Conservation (phyloP, 208 protist genomes). For the Trypanosoma vivax region DNA sequence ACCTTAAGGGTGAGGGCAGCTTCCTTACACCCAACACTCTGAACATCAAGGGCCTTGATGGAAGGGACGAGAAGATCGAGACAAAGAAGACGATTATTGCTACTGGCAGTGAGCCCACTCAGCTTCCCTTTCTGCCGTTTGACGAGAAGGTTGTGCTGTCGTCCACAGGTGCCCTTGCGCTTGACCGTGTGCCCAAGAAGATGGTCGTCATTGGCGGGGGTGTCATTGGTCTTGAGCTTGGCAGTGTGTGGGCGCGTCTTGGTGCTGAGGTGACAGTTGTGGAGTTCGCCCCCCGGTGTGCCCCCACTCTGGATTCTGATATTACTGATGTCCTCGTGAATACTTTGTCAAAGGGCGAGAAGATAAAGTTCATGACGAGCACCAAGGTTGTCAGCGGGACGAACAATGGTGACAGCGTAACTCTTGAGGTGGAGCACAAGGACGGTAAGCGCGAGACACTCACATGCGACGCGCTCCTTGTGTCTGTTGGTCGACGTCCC, state of each 20-base stretch:
- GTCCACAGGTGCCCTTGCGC: constrained; percentile 95
- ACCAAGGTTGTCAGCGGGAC: constrained; percentile 86
- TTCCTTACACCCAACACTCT: constrained; percentile 69
- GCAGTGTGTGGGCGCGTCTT: constrained; percentile 97
- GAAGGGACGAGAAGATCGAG: constrained; percentile 83
- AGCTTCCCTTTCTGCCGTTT: constrained; percentile 91
- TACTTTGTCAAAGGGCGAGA: constrained; percentile 83
- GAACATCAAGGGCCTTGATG: constrained; percentile 85
- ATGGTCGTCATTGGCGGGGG: constrained; percentile 99
- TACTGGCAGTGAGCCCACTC: constrained; percentile 95
- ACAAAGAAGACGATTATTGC: constrained; percentile 98
- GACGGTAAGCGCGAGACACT: constrained; percentile 82
- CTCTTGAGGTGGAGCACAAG: constrained; percentile 88
- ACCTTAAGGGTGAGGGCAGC: constrained; percentile 92
- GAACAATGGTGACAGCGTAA: constrained; percentile 64
- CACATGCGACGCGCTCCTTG: constrained; percentile 92
- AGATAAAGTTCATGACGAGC: constrained; percentile 86
- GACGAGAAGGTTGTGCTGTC: constrained; percentile 98
- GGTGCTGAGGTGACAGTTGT: constrained; percentile 98
- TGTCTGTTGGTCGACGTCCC: constrained; percentile 95
- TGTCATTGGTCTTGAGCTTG: constrained; percentile 98
- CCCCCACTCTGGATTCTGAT: constrained; percentile 80
- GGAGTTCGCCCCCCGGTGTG: constrained; percentile 94
- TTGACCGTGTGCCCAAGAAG: constrained; percentile 94
- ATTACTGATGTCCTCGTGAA: constrained; percentile 73